Evolutionary conservation across 139 green algal genomes (phyloP).

Genomic region (Dunaliella primolecta): DNA sequence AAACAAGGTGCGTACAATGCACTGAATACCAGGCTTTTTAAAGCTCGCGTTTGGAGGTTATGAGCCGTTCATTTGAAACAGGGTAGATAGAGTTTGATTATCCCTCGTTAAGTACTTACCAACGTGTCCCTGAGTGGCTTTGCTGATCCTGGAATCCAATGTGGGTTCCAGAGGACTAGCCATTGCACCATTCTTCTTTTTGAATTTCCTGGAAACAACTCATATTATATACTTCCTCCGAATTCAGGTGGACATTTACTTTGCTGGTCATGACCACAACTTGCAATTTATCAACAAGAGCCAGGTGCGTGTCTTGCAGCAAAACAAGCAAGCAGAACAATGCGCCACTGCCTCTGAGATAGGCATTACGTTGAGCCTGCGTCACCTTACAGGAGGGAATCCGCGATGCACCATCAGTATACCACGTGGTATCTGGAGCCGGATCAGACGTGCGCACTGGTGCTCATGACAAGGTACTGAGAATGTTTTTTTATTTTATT

Average conservation of each 20-base stretch:
- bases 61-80: no score
- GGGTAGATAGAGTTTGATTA: no score
- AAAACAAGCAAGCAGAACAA: not conserved
- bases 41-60: no score
- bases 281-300: constrained; percentile 53
- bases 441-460: not conserved
- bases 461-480: not conserved
- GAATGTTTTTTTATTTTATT: no score
- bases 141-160: no score
- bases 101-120: no score
- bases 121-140: no score
- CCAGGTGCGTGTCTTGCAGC: not conserved
- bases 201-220: no score
- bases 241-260: constrained; percentile 48
- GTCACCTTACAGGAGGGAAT: not conserved
- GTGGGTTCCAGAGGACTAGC: no score
- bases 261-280: constrained; percentile 72
- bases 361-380: not conserved
- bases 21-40: no score
- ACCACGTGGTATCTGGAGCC: not conserved
- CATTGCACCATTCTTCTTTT: no score
- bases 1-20: constrained; percentile 56
- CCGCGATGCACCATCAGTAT: not conserved
- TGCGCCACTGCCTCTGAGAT: not conserved
- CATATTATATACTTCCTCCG: no score